phyloP scores from a whole-genome alignment of 1,284 basidiomycete genomes.

The Rhodotorula sp. region DNA sequence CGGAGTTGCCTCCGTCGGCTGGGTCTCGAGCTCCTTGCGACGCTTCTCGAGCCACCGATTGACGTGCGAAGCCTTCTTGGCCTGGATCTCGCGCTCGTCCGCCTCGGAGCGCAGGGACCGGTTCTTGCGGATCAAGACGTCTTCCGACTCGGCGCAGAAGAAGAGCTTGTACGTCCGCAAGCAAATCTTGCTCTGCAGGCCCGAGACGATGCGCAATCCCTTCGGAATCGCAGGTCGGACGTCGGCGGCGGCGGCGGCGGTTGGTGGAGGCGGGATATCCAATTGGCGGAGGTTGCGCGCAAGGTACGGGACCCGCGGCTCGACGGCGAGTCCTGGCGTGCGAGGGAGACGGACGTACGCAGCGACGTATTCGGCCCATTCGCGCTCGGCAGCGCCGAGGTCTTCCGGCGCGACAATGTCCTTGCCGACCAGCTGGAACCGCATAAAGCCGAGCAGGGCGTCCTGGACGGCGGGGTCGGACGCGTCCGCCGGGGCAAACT shows the following conservation, averaged over 20 bases:
- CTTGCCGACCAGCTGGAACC: conserved; percentile 46
- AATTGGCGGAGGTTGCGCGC: conserved; percentile 35
- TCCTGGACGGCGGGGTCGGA: neutral
- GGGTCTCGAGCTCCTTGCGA: conserved; percentile 6
- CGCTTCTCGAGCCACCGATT: conserved; percentile 21
- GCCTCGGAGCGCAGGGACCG: neutral
- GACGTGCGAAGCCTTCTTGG: conserved; percentile 5
- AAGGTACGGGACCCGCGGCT: conserved; percentile 27
- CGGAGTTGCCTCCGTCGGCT: neutral
- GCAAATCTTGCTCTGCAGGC: conserved; percentile 48
- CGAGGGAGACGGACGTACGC: conserved; percentile 40
- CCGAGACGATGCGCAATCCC: conserved; percentile 30
- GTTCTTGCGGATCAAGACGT: conserved; percentile 38
- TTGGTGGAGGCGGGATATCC: conserved; percentile 13
- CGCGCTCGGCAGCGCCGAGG: conserved; percentile 38
- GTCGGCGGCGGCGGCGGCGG: conserved; percentile 7
- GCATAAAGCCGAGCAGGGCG: conserved; percentile 24
- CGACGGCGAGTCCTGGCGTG: conserved; percentile 37
- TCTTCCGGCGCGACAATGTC: conserved; percentile 45
- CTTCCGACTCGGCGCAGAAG: conserved; percentile 50
- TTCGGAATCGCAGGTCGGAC: conserved; percentile 12
- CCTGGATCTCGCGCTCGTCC: neutral
- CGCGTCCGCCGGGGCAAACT: conserved; percentile 39
- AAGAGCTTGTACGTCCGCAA: conserved; percentile 52
- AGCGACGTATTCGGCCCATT: conserved; percentile 45